Evolutionary conservation across 169 alveolate species (phyloP).

Genomic region (Eimeria tenella): DNA sequence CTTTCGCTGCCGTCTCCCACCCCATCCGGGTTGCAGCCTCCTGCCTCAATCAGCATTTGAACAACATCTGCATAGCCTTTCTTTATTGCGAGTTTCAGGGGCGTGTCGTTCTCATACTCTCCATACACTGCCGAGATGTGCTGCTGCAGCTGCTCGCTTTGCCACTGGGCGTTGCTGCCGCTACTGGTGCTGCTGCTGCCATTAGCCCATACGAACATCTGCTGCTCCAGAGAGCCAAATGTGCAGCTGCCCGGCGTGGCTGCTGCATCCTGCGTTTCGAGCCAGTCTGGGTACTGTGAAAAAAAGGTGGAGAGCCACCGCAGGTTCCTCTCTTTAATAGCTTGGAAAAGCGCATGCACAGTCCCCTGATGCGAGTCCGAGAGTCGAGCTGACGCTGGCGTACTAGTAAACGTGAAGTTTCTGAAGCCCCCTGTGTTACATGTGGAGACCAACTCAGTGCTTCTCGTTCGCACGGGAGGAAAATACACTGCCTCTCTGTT

Average conservation of each 20-base stretch:
- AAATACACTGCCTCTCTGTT: neutral
- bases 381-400: neutral
- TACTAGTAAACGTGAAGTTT: neutral
- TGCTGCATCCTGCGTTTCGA: constrained; percentile 65
- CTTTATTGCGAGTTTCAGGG: constrained; percentile 86
- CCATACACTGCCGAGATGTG: constrained; percentile 27
- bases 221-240: constrained; percentile 68
- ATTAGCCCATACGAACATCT: neutral
- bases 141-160: constrained; percentile 60
- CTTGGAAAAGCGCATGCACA: constrained; percentile 44
- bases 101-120: constrained; percentile 81
- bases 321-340: constrained; percentile 39
- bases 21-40: constrained; percentile 84
- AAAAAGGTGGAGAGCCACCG: constrained; percentile 32
- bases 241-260: constrained; percentile 68
- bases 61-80: constrained; percentile 85
- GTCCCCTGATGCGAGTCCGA: constrained; percentile 56
- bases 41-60: constrained; percentile 83
- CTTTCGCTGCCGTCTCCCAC: constrained; percentile 78
- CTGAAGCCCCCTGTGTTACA: constrained; percentile 12
- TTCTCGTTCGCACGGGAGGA: constrained; percentile 35
- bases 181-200: constrained; percentile 40
- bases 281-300: constrained; percentile 36
- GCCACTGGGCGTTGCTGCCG: constrained; percentile 58
- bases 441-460: constrained; percentile 55